Percentiles rank a stretch among this genome's conserved stretches.
Evolutionary conservation across 805 yeast species (phyloP).

Genomic region (Myxozyma neglecta): DNA sequence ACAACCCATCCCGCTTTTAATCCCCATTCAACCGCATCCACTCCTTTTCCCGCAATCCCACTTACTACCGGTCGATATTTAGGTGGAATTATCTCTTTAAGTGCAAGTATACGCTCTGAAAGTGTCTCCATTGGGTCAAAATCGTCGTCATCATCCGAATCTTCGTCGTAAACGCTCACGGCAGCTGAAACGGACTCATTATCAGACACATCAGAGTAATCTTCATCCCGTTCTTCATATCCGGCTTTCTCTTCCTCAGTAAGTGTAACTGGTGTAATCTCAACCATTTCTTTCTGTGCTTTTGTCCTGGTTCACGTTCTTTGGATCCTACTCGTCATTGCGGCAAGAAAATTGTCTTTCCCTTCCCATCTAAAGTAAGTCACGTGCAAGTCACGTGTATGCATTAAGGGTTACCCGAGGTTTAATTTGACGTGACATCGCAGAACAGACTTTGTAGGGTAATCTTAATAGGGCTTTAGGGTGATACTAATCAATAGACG

Average conservation of each 20-base stretch:
- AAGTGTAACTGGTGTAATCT: constrained; percentile 27
- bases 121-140: constrained; percentile 69
- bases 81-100: constrained; percentile 90
- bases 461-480: too few relatives aligned
- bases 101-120: constrained; percentile 82
- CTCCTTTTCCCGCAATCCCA: constrained; percentile 38
- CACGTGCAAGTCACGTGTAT: neutral
- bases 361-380: too few relatives aligned
- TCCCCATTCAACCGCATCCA: constrained; percentile 46
- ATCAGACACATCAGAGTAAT: constrained; percentile 26
- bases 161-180: constrained; percentile 38
- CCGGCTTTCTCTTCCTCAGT: constrained; percentile 19
- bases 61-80: constrained; percentile 62
- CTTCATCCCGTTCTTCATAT: constrained; percentile 29
- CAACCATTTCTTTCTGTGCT: constrained; percentile 15
- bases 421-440: too few relatives aligned
- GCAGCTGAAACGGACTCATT: constrained; percentile 7
- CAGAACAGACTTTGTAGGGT: too few relatives aligned
- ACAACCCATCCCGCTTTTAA: constrained; percentile 76
- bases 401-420: too few relatives aligned
- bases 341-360: neutral
- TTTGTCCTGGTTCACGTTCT: neutral
- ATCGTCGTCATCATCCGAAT: constrained; percentile 64
- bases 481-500: too few relatives aligned
- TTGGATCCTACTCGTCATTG: neutral